Evolutionary conservation across 371 early-diverging fungal genomes (phyloP), one percentile per base, ranked within the genome.

Genomic region (Umbelopsis sp.): DNA sequence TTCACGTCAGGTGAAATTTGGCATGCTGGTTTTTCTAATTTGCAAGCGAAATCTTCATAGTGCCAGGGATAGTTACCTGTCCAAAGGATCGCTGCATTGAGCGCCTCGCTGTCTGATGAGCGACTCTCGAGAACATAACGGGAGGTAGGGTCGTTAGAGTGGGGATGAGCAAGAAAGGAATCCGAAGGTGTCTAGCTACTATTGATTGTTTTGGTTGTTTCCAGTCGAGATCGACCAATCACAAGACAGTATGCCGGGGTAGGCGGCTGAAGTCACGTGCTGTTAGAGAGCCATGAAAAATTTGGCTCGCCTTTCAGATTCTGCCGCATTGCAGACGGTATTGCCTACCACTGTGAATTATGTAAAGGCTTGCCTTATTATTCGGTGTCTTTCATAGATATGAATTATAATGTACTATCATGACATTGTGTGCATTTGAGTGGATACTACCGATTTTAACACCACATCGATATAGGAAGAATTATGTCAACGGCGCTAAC

Each of bases 101-200:
- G 65, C 80, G 83, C 66, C 79, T 82, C 67, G 80, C 74, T 69
- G 82, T 69, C 53, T 73, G 76, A 57, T 75, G 63, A 46, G 85
- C 78, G 66, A 85, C 67, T 74, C 85, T 75, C 66, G 83, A 76
- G 74, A 85, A 83, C 85, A 85, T 85, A 68, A 67, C 68, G 37
- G 53, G 63, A 65, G 57, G 57, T 57, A 29, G 22, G 37, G 29
- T 57, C 57, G 29, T 57, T 57, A 67, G 71, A 76, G 72, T 70
- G 72, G 70, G 72, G 67, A 69, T 74, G 76, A 73, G 75, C 71
- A 77, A 74, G 73, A 74, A 70, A 74, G 72, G 67, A 63, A 65
- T 66, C 35, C 35, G 29, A 29, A 11, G 29, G 29, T 57, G 57
- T 35, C 18, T 29, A 37, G 29, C 35, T n/a, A 35, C 57, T 57